A percentile compares a stretch with the other conserved stretches of the same genome.
Conservation (phyloP, 2,329 filamentous ascomycete genomes). For the Ophiostoma himal-ulmi region DNA sequence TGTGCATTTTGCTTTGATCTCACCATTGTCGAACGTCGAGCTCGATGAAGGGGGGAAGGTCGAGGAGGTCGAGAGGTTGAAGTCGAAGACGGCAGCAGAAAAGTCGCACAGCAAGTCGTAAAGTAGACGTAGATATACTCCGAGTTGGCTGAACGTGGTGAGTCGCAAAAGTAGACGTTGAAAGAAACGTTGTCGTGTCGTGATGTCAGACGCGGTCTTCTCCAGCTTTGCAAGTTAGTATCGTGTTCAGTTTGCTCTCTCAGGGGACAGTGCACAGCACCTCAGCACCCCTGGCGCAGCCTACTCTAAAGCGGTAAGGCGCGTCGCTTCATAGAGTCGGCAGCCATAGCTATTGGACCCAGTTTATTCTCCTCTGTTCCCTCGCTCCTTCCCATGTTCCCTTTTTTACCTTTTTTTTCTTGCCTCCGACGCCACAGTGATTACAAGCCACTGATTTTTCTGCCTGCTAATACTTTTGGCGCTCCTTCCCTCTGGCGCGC, state of each 20-base stretch:
- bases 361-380: slow-evolving; percentile 9
- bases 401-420: slow-evolving; percentile 8
- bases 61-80: neutral
- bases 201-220: slow-evolving; percentile 9
- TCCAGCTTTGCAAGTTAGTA: slow-evolving; percentile 14
- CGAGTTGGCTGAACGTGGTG: neutral
- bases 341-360: slow-evolving; percentile 5
- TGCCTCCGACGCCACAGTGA: slow-evolving; percentile 16
- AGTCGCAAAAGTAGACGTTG: neutral
- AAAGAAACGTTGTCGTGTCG: neutral
- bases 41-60: slow-evolving; percentile 4
- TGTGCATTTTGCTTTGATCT: neutral
- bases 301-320: slow-evolving; percentile 21
- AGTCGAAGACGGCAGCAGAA: neutral
- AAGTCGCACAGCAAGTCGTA: neutral
- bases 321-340: slow-evolving; percentile 12
- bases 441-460: slow-evolving; percentile 21
- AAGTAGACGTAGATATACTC: neutral
- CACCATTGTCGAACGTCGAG: slow-evolving; percentile 18
- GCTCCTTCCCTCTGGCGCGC: slow-evolving; percentile 1
- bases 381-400: slow-evolving; percentile 13
- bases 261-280: neutral
- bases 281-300: slow-evolving; percentile 11
- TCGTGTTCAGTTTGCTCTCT: slow-evolving; percentile 21
- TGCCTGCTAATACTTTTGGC: slow-evolving; percentile 4